Evolutionary conservation across 331 rosid species (phyloP), one percentile per base, ranked within the genome.

Genomic region (Prunus yedoensis): DNA sequence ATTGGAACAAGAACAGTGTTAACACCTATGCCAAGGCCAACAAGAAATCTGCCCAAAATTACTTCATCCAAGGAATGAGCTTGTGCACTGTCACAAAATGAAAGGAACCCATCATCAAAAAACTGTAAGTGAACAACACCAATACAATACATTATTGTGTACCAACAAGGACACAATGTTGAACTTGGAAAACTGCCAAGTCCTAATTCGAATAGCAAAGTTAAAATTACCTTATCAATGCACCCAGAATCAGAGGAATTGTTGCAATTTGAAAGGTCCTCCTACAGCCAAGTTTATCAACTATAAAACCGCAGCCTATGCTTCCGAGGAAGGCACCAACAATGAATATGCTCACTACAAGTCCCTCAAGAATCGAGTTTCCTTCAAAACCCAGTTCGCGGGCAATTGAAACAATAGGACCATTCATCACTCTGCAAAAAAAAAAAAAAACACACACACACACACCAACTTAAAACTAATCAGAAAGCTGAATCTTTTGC

Each of bases 1-100:
- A 93, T 82, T 53, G 98, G 98, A 75, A 91, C 92, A 81, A 93
- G 98, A 80, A 91, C 96, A 0, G 96, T 88, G 70, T 89, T 86
- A 62, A 91, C 97, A 68, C 98, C 98, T 41, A 93, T 91, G 79
- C 98, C 98, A 73, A 93, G 89, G 77, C 96, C 98, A 84, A 93
- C 98, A 76, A 93, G 96, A 91, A 93, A 89, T 73, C 98, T 89
- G 81, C 98, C 98, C 84, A 78, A 81, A 80, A 89, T 90, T 61
- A 93, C 52, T 80, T 88, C 97, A 81, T 88, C 84, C 83, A 93
- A 84, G 53, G 96, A 82, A 66, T 85, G 88, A 1, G 98, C 97
- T 75, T 89, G 87, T 56, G 97, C 97, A 79, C 97, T 93, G 84
- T 77, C 63, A 88, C 75, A 75, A 78, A 84, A 70, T 41, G 38